Conservation (phyloP, 768 basidiomycete genomes). For the Grammothele lineata region DNA sequence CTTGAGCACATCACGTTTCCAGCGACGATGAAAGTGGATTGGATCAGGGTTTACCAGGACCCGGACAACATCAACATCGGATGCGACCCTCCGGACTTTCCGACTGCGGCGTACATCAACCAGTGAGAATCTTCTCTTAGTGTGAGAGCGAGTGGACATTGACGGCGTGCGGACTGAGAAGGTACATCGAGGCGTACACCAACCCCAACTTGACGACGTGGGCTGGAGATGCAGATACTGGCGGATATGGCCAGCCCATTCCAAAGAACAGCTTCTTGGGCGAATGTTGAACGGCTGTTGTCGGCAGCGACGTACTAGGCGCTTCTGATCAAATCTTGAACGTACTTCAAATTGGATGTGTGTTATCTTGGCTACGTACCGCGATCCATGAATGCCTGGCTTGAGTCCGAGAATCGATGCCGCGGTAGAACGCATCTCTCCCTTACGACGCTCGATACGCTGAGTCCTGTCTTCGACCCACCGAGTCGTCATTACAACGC, state of each 20-base stretch:
- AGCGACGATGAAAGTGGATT: slow-evolving; percentile 70
- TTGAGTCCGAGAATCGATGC: no score
- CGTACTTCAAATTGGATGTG: no score
- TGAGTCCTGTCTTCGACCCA: no score
- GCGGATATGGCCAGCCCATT: slow-evolving; percentile 39
- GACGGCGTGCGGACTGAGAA: slow-evolving; percentile 18
- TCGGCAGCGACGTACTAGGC: no score
- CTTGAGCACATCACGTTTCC: slow-evolving; percentile 45
- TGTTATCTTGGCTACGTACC: no score
- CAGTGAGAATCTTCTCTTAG: slow-evolving; percentile 38
- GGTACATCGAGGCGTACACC: slow-evolving; percentile 65
- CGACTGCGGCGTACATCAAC: slow-evolving; percentile 73
- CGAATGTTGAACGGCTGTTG: slow-evolving; percentile 29
- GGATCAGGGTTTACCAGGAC: slow-evolving; percentile 72
- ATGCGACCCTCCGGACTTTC: slow-evolving; percentile 67
- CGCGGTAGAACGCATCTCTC: no score
- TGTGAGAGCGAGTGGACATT: not conserved
- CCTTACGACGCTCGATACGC: no score
- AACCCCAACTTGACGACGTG: slow-evolving; percentile 57
- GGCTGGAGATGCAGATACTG: slow-evolving; percentile 40
- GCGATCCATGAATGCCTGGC: no score
- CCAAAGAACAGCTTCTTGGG: slow-evolving; percentile 47
- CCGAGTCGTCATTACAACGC: no score
- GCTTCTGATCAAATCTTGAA: no score
- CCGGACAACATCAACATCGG: slow-evolving; percentile 46